A percentile compares a stretch with the other conserved stretches of the same genome.
These are phyloP conservation scores for Eutreptiella sp. DNA, from an alignment of 208 protist species.

Conservation along the genomic window DNA sequence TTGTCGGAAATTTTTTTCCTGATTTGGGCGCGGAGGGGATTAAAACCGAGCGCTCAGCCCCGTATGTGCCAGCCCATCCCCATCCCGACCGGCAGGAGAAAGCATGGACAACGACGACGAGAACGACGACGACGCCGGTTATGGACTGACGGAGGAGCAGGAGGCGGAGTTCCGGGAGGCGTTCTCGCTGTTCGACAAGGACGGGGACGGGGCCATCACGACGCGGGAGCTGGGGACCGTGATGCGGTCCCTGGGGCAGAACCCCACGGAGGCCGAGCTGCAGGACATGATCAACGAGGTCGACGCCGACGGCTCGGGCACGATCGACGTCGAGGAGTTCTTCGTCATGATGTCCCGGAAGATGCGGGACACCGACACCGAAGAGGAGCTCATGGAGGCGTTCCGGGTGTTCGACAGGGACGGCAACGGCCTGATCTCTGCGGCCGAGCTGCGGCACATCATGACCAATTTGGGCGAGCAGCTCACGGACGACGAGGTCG, in stretches of 20 bases:
- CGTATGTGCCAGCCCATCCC: too few species aligned
- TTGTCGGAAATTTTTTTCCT: too few species aligned
- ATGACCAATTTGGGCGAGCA: conserved; percentile 84
- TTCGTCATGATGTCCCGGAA: conserved; percentile 61
- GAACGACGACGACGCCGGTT: too few species aligned
- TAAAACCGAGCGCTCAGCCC: too few species aligned
- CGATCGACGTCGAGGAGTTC: conserved; percentile 81
- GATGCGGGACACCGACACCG: conserved; percentile 73
- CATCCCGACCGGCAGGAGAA: too few species aligned
- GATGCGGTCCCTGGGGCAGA: conserved; percentile 96
- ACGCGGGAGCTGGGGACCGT: conserved; percentile 95
- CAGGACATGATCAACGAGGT: conserved; percentile 89
- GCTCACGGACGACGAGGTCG: conserved; percentile 65
- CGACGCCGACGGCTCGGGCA: conserved; percentile 85
- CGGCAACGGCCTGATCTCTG: conserved; percentile 78
- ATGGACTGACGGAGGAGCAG: conserved; percentile 94
- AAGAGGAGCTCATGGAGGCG: conserved; percentile 85
- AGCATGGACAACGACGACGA: too few species aligned
- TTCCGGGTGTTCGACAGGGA: conserved; percentile 88
- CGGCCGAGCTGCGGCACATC: conserved; percentile 83
- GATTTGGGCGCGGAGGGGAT: too few species aligned
- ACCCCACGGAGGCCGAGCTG: conserved; percentile 89
- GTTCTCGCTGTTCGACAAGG: conserved; percentile 97
- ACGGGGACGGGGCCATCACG: conserved; percentile 93
- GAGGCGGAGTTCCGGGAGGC: conserved; percentile 97